Evolutionary conservation across 306 rosid species (phyloP).

Genomic region (Begonia masoniana): DNA sequence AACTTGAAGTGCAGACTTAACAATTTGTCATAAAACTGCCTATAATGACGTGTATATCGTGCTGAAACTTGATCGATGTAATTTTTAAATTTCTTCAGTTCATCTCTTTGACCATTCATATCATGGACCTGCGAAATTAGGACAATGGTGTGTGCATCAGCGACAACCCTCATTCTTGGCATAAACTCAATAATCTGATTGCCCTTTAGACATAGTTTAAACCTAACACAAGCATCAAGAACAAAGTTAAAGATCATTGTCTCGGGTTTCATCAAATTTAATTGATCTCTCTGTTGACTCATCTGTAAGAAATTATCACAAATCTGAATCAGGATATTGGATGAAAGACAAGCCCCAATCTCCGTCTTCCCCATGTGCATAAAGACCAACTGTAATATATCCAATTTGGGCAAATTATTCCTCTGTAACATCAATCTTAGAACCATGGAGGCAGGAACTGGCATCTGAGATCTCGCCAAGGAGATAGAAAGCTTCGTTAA

Average conservation of each 20-base stretch:
- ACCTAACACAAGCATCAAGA: slow-evolving; percentile 75
- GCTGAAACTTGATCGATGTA: slow-evolving; percentile 36
- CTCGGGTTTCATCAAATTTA: slow-evolving; percentile 29
- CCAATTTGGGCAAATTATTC: slow-evolving; percentile 34
- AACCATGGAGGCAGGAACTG: slow-evolving; percentile 29
- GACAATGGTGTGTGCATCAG: slow-evolving; percentile 59
- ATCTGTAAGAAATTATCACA: slow-evolving; percentile 31
- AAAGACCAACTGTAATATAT: slow-evolving; percentile 37
- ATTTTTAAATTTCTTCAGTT: slow-evolving; percentile 41
- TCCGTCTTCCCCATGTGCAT: slow-evolving; percentile 64
- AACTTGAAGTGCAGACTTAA: slow-evolving; percentile 75
- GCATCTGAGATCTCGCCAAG: slow-evolving; percentile 57
- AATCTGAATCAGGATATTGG: slow-evolving; percentile 51
- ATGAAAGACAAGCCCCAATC: slow-evolving; percentile 44
- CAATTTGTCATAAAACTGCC: slow-evolving; percentile 63
- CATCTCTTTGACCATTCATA: slow-evolving; percentile 69
- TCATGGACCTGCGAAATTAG: slow-evolving; percentile 53
- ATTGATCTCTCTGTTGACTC: slow-evolving; percentile 19
- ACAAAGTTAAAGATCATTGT: slow-evolving; percentile 61
- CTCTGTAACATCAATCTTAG: slow-evolving; percentile 49
- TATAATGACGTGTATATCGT: slow-evolving; percentile 36
- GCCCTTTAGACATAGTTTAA: slow-evolving; percentile 51
- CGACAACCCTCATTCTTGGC: slow-evolving; percentile 37
- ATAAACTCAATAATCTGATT: slow-evolving; percentile 43
- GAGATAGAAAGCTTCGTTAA: slow-evolving; percentile 50